Conservation (phyloP, 768 basidiomycete species). For the Russula dissimulans region DNA sequence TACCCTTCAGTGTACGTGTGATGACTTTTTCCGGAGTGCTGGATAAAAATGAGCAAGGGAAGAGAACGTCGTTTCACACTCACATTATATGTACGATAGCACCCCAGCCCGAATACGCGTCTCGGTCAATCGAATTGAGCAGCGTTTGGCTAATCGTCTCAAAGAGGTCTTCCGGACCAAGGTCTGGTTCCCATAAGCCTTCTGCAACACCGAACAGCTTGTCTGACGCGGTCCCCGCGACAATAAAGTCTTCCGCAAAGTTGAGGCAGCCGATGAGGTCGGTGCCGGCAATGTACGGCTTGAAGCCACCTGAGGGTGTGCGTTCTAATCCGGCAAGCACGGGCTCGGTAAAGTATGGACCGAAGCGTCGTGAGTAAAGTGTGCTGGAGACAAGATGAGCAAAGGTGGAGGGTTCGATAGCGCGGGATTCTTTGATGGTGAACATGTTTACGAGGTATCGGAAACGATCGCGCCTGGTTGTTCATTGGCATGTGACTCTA, state of each 20-base stretch:
- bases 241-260: slow-evolving; percentile 95
- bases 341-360: slow-evolving; percentile 94
- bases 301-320: slow-evolving; percentile 57
- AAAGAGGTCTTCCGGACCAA: slow-evolving; percentile 94
- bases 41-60: slow-evolving; percentile 7
- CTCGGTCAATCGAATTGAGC: slow-evolving; percentile 90
- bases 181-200: slow-evolving; percentile 95
- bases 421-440: slow-evolving; percentile 96
- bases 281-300: slow-evolving; percentile 91
- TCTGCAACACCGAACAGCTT: slow-evolving; percentile 97
- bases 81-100: slow-evolving; percentile 92
- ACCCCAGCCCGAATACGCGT: slow-evolving; percentile 97
- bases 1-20: slow-evolving; percentile 78
- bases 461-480: slow-evolving; percentile 71
- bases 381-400: slow-evolving; percentile 92
- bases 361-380: slow-evolving; percentile 91
- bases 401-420: slow-evolving; percentile 94
- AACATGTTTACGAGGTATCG: slow-evolving; percentile 98
- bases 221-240: slow-evolving; percentile 83
- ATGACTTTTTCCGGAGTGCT: slow-evolving; percentile 70
- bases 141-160: slow-evolving; percentile 97
- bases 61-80: slow-evolving; percentile 27
- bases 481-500: neutral
- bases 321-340: slow-evolving; percentile 87
- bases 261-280: slow-evolving; percentile 92